Percentiles rank a stretch among this genome's conserved stretches.
phyloP scores from a whole-genome alignment of 2,329 filamentous ascomycete species.

The Aureobasidium namibiae region DNA sequence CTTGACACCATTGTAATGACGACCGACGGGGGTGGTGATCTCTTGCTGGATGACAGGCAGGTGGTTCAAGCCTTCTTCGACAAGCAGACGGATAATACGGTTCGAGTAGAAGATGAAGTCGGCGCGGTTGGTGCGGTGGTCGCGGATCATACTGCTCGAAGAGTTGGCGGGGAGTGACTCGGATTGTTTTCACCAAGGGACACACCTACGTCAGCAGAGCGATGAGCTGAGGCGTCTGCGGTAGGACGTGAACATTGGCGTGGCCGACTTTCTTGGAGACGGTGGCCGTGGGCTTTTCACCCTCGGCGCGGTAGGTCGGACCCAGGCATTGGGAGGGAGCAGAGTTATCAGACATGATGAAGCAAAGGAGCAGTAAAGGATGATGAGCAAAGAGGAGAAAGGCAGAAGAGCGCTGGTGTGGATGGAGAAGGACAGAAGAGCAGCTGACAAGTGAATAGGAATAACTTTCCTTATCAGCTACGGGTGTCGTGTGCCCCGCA shows the following conservation, averaged over 20 bases:
- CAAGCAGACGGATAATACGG: conserved; percentile 89
- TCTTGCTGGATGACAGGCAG: conserved; percentile 82
- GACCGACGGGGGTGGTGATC: conserved; percentile 84
- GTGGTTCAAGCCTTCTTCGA: conserved; percentile 96
- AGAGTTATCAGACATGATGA: conserved; percentile 2
- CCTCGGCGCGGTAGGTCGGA: conserved; percentile 66
- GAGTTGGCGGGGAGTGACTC: conserved; percentile 5
- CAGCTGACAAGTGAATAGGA: background rate
- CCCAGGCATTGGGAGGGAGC: conserved; percentile 57
- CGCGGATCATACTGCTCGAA: conserved; percentile 74
- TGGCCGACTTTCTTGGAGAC: conserved; percentile 75
- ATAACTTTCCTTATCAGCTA: background rate
- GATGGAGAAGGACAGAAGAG: background rate
- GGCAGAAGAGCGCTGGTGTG: background rate
- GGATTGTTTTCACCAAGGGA: background rate
- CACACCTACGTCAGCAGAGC: conserved; percentile 84
- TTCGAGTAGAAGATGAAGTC: conserved; percentile 99
- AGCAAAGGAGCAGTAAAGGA: background rate
- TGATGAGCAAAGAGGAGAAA: background rate
- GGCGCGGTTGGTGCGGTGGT: conserved; percentile 78
- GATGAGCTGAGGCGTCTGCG: conserved; percentile 94
- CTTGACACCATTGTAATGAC: conserved; percentile 79
- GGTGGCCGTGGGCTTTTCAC: conserved; percentile 72
- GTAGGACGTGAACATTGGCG: conserved; percentile 81
- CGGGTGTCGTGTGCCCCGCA: conserved; percentile 8